A percentile compares a stretch with the other conserved stretches of the same genome.
These are phyloP conservation scores for Arabidopsis arenosa DNA, from an alignment of 345 rosid genomes.

Conservation along the genomic window DNA sequence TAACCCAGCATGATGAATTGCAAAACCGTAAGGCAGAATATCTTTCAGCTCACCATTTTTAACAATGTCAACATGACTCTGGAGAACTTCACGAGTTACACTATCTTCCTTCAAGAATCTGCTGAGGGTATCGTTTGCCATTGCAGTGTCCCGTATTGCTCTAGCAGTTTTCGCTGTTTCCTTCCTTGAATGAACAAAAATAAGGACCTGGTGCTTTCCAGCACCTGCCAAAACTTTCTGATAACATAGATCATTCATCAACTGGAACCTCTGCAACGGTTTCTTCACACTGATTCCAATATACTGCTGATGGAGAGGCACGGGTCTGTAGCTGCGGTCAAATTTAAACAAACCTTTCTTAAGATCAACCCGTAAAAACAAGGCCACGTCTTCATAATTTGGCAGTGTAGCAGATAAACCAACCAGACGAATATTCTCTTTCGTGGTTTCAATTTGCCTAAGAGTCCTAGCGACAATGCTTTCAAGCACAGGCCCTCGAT, in stretches of 20 bases:
- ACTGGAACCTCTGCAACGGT: conserved; percentile 93
- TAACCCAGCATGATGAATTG: conserved; percentile 96
- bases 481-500: conserved; percentile 97
- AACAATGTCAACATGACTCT: conserved; percentile 67
- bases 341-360: conserved; percentile 79
- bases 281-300: conserved; percentile 90
- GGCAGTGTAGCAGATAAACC: conserved; percentile 97
- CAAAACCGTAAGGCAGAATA: conserved; percentile 91
- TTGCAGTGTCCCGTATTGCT: conserved; percentile 82
- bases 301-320: conserved; percentile 90
- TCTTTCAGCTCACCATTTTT: conserved; percentile 81
- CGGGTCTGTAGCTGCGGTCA: conserved; percentile 96
- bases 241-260: conserved; percentile 97
- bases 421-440: conserved; percentile 91
- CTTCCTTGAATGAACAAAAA: conserved; percentile 96
- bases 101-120: conserved; percentile 86
- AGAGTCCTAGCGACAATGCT: conserved; percentile 98
- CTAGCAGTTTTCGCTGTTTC: conserved; percentile 92
- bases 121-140: conserved; percentile 82
- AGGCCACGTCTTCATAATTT: conserved; percentile 91
- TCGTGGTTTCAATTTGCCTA: conserved; percentile 90
- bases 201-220: conserved; percentile 94
- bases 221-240: conserved; percentile 90
- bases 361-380: conserved; percentile 79
- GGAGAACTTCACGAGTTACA: conserved; percentile 83